Evolutionary conservation across 306 rosid genomes (phyloP).

Genomic region (Quercus suber): DNA sequence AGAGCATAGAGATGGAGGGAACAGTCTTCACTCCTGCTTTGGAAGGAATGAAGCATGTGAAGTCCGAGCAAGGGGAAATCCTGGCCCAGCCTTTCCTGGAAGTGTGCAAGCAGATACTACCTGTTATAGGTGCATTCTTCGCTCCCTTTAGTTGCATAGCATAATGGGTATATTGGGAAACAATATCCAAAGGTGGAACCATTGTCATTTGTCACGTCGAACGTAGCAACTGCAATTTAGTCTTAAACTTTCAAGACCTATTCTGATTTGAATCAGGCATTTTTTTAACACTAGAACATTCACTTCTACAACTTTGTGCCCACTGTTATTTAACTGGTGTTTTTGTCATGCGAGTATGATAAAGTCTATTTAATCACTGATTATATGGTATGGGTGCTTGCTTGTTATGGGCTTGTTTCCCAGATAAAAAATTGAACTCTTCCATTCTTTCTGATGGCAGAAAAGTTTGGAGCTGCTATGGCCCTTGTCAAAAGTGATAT

Average conservation of each 20-base stretch:
- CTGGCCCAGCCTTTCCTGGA: constrained; percentile 82
- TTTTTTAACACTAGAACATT: not conserved
- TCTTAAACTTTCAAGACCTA: not conserved
- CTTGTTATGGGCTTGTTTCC: not conserved
- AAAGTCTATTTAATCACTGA: not conserved
- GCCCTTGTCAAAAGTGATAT: constrained; percentile 74
- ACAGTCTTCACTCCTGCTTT: constrained; percentile 73
- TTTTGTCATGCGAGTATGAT: not conserved
- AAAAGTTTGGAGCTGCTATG: constrained; percentile 98
- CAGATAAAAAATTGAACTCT: not conserved
- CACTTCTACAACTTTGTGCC: not conserved
- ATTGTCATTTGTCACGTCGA: not conserved
- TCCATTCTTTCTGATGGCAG: constrained; percentile 41
- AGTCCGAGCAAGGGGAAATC: constrained; percentile 73
- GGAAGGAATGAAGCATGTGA: constrained; percentile 71
- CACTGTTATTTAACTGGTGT: not conserved
- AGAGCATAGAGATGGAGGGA: constrained; percentile 56
- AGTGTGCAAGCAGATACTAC: constrained; percentile 84
- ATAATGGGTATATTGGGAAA: not conserved
- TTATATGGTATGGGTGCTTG: not conserved
- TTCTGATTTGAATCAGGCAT: not conserved
- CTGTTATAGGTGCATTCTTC: constrained; percentile 68
- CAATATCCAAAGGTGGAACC: not conserved
- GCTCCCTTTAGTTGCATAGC: constrained; percentile 6
- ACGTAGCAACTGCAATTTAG: not conserved